Conservation (phyloP, 768 basidiomycete genomes). For the Trametes cingulata region DNA sequence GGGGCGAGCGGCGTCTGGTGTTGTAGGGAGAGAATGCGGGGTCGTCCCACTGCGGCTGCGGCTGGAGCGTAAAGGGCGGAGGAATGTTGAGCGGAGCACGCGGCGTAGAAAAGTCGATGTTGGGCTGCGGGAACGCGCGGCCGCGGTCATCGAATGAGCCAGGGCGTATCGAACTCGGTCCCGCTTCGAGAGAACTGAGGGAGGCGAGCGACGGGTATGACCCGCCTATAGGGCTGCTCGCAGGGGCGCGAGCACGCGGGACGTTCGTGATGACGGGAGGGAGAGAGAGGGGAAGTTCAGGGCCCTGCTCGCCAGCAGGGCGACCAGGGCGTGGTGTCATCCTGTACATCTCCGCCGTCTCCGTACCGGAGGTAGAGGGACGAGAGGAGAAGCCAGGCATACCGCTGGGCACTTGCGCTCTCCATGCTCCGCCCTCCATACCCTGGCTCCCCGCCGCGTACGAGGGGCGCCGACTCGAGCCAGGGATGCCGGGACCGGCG, state of each 20-base stretch:
- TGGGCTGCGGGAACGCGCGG: conserved; percentile 21
- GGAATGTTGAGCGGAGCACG: conserved; percentile 33
- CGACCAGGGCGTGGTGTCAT: conserved; percentile 11
- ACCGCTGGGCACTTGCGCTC: neutral
- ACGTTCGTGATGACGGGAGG: conserved; percentile 17
- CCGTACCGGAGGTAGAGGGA: conserved; percentile 16
- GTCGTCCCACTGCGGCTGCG: conserved; percentile 66
- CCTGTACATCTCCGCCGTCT: conserved; percentile 14
- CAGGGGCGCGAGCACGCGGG: conserved; percentile 4
- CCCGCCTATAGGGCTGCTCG: conserved; percentile 9
- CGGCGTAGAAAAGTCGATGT: conserved; percentile 26
- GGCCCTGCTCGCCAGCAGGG: conserved; percentile 15
- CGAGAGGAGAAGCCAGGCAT: conserved; percentile 9
- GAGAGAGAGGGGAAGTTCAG: conserved; percentile 12
- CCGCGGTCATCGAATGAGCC: conserved; percentile 11
- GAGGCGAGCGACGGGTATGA: conserved; percentile 14
- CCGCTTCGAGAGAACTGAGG: conserved; percentile 12
- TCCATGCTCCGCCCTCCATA: conserved; percentile 8
- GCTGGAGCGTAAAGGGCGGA: conserved; percentile 68
- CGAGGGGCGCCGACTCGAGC: conserved; percentile 15
- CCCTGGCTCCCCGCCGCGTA: conserved; percentile 7
- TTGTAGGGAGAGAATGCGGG: conserved; percentile 35
- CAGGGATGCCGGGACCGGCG: conserved; percentile 33
- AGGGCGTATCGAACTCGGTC: conserved; percentile 1
- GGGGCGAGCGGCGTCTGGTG: conserved; percentile 27